Evolutionary conservation across 768 basidiomycete genomes (phyloP).

Genomic region (Lepiota brunneoincarnata): DNA sequence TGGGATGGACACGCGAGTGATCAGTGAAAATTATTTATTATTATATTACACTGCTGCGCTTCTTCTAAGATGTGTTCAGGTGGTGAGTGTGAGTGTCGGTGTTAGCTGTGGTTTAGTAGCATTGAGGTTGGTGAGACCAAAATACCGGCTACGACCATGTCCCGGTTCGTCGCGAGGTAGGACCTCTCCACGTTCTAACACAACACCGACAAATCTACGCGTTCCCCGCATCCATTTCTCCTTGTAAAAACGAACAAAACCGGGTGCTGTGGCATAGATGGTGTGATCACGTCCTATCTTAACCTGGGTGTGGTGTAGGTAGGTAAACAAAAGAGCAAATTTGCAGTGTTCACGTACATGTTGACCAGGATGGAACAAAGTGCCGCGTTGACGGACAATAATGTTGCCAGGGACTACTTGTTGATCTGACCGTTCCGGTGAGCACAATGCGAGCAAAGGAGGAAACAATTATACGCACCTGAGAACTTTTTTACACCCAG

Average conservation of each 20-base stretch:
- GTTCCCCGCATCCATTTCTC: slow-evolving; percentile 70
- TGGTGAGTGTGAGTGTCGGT: background rate
- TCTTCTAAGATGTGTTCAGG: background rate
- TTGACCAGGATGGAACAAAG: slow-evolving; percentile 90
- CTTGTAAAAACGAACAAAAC: slow-evolving; percentile 94
- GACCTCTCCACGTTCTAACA: slow-evolving; percentile 75
- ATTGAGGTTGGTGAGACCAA: slow-evolving; percentile 71
- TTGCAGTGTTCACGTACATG: slow-evolving; percentile 53
- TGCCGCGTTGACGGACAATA: slow-evolving; percentile 92
- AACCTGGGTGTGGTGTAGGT: slow-evolving; percentile 50
- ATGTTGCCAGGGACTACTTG: slow-evolving; percentile 94
- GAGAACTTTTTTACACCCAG: slow-evolving; percentile 96
- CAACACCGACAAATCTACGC: slow-evolving; percentile 82
- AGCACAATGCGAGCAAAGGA: background rate
- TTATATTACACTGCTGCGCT: slow-evolving; percentile 3
- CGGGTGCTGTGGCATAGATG: slow-evolving; percentile 85
- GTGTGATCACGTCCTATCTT: slow-evolving; percentile 94
- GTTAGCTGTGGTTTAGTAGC: background rate
- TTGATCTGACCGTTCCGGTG: slow-evolving; percentile 58
- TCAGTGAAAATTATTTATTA: slow-evolving; percentile 5
- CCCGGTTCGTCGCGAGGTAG: slow-evolving; percentile 78
- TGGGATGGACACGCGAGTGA: background rate
- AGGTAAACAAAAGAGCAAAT: slow-evolving; percentile 3
- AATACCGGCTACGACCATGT: slow-evolving; percentile 82
- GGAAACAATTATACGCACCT: slow-evolving; percentile 44